Base-by-base conservation (phyloP, 306 rosid species). In the Hylodesmum podocarpum region DNA sequence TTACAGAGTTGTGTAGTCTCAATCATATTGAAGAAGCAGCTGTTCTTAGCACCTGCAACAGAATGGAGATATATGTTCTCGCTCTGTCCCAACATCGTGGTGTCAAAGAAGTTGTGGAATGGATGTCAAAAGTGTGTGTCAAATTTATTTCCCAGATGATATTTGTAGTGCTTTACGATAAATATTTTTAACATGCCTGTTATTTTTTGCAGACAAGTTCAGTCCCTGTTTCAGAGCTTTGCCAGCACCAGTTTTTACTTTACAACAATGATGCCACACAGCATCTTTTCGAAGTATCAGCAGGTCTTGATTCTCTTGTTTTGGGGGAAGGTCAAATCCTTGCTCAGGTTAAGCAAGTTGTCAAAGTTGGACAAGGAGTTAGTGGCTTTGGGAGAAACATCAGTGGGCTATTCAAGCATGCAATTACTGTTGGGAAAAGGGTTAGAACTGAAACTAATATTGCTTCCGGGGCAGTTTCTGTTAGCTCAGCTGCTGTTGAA, bases 301-400 rank as follows among this genome's bases (percentile, higher is more conserved):
- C 99, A 1, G 99, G 99, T 47, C 97, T 96, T 3, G 99, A 96
- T 55, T 96, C 99, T 81, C 96, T 96, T 71, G 99, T 96, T 47
- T 89, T 92, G n/a, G 99, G 98, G 77, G 99, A 96, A 84, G 99
- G 99, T 78, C 99, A 96, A 79, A 92, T 96, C 70, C 99, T 96
- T 87, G 90, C 99, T 59, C 99, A 96, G 85, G 99, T 95, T 76
- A 96, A 96, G 81, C 99, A 92, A 80, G 99, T 96, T 82, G 99
- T 96, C 51, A 96, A 87, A 86, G 97, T 96, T 82, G 99, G 97
- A 69, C 98, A 96, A 72, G 99, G 98, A 73, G 93, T 91, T 76
- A 85, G 82, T 67, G 98, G 98, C 74, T 96, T 96, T 79, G 99
- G 98, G 63, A 89, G 99, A 86, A 91, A 89, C 86, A 89, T 92